Percentiles rank a stretch among this genome's conserved stretches.
Evolutionary conservation across 176 grass and related monocot species (phyloP).

Genomic region (Elymus sibiricus): DNA sequence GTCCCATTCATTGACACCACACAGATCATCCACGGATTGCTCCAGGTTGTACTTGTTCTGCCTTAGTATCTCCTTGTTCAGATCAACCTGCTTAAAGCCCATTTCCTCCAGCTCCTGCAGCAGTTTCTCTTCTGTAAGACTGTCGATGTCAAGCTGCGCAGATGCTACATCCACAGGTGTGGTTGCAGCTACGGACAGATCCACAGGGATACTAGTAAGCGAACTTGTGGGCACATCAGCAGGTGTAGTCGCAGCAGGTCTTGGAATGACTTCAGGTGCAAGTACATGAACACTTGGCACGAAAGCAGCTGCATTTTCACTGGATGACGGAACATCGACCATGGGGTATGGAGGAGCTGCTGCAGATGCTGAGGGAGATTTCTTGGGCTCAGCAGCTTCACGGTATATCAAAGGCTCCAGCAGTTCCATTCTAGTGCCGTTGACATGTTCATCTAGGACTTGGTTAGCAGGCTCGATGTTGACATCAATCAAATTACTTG

Average conservation of each 20-base stretch:
- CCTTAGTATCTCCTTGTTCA: constrained; percentile 95
- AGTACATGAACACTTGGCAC: constrained; percentile 19
- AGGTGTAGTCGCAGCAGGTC: not conserved
- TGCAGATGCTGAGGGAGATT: not conserved
- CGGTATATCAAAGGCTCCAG: constrained; percentile 5
- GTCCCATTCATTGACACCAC: constrained; percentile 76
- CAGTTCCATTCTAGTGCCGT: constrained; percentile 21
- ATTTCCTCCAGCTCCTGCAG: constrained; percentile 85
- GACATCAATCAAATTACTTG: constrained; percentile 49
- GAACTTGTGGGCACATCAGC: not conserved
- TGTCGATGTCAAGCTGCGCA: constrained; percentile 2
- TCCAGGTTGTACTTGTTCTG: constrained; percentile 82
- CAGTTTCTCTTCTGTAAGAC: constrained; percentile 54
- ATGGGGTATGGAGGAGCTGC: not conserved
- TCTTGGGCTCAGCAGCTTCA: constrained; percentile 2
- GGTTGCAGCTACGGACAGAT: not conserved
- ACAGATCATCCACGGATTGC: constrained; percentile 81
- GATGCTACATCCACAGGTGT: not conserved
- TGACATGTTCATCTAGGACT: constrained; percentile 1
- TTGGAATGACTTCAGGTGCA: not conserved
- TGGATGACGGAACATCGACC: constrained; percentile 19
- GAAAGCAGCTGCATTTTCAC: not conserved
- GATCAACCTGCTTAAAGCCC: constrained; percentile 89
- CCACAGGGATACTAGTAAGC: not conserved
- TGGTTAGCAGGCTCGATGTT: constrained; percentile 34